Evolutionary conservation across 2,329 filamentous ascomycete species (phyloP), one percentile per base, ranked within the genome.

Genomic region (Fusarium guadeloupense): DNA sequence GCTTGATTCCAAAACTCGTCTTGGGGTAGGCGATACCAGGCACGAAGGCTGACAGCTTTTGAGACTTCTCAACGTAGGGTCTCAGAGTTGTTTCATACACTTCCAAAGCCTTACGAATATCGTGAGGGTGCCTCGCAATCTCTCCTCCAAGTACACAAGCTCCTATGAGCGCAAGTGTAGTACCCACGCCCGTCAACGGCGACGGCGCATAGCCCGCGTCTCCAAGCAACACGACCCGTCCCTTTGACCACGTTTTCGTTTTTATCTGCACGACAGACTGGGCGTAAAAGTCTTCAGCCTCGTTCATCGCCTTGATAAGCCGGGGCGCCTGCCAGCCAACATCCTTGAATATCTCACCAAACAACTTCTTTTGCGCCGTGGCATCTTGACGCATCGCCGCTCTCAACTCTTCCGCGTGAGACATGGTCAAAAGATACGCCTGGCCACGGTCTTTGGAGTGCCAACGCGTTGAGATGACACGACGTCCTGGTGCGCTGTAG

Each of bases 111-210:
- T 67, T 66, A 2, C 56, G 19, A 10, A 75, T 48, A 34, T 72
- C 64, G 10, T 56, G 25, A 0, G 61, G 59, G 19, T 69, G 57
- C 10, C 56, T 58, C 12, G 57, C 50, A n/a, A 82, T 70, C 40
- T 80, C 79, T 3, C 81, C 80, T 1, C 82, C 83, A 1, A 86
- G 75, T 0, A 82, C 72, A 60, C 84, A 84, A 2, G 81, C 83
- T 3, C 78, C 78, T 2, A 77, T 66, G 19, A 85, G 57, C 3
- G 79, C 78, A 4, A 77, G 59, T 4, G 75, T 78, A 3, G 80
- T 83, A 13, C 82, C 82, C 73, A 81, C 78, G 1, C 83, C 83
- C 0, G 79, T 80, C 7, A 79, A 58, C 3, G 77, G 76, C 1
- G 79, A 79, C 0, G 80, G 79, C 19, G 75, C 78, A 59, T 80